Evolutionary conservation across 2,329 filamentous ascomycete genomes (phyloP).

Genomic region (Scedosporium apiospermum): DNA sequence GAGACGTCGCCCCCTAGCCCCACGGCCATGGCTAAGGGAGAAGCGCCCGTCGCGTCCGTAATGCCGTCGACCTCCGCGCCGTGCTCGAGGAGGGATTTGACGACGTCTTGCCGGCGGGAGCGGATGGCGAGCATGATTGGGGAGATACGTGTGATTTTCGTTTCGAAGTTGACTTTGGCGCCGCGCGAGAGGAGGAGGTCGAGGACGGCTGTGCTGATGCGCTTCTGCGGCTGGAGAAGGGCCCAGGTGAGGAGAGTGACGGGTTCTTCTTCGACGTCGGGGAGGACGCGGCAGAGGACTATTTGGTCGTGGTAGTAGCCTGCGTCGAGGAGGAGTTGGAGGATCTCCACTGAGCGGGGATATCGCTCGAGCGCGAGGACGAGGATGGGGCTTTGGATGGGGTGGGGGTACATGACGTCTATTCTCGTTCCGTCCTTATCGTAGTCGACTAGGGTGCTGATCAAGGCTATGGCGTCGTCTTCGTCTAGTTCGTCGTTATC

Average conservation of each 20-base stretch:
- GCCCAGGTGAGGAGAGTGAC: conserved; percentile 52
- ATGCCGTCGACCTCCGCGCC: conserved; percentile 50
- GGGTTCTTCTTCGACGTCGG: conserved; percentile 40
- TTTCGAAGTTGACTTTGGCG: conserved; percentile 49
- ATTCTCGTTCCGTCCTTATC: conserved; percentile 35
- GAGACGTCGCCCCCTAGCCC: conserved; percentile 42
- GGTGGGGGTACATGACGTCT: conserved; percentile 38
- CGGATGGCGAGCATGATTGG: conserved; percentile 52
- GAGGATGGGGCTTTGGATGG: conserved; percentile 35
- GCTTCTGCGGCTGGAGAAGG: conserved; percentile 52
- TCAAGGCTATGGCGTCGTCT: conserved; percentile 38
- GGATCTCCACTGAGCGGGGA: conserved; percentile 42
- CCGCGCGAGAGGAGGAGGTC: conserved; percentile 42
- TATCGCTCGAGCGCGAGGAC: conserved; percentile 44
- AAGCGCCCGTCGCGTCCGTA: conserved; percentile 43
- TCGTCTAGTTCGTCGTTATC: conserved; percentile 35
- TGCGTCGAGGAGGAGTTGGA: conserved; percentile 43
- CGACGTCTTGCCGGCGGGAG: conserved; percentile 44
- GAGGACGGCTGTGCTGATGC: conserved; percentile 48
- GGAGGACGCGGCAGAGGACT: conserved; percentile 30
- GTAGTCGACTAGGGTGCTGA: conserved; percentile 42
- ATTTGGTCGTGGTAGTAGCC: conserved; percentile 52
- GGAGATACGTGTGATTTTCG: conserved; percentile 40
- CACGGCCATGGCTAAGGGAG: conserved; percentile 51
- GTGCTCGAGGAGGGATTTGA: conserved; percentile 44